Evolutionary conservation across 441 rosid genomes (phyloP), one percentile per base, ranked within the genome.

Genomic region (Croton setiger): DNA sequence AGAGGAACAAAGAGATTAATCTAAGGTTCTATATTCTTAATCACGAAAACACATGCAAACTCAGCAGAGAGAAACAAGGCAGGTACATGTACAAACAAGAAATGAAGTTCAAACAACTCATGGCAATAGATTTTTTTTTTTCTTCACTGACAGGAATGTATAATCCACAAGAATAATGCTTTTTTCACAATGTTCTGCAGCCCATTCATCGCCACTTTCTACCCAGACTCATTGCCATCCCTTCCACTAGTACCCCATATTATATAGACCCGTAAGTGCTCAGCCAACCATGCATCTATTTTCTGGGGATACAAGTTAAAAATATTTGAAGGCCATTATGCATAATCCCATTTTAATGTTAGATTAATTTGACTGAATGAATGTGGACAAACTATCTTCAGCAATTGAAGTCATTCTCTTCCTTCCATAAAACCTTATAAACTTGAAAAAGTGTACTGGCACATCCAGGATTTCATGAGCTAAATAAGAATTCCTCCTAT

Each of bases 391-490:
- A 43, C 44, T 37, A 35, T 12, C 51, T 36, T 21, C 10, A 21
- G 23, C 15, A 31, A 41, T 61, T 7, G 12, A 61, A 39, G 21
- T 61, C 23, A 10, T 18, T 9, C 7, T 61, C 55, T 51, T 51
- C 55, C 6, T 61, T 41, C 15, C 43, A 41, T 35, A 39, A 61
- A 41, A 61, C 7, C 18, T 61, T 61, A 2, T 51, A 41, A 18
- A n/a, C 10, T 43, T 8, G 11, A 4, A 41, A 23, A 43, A 33
- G n/a, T 61, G 47, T n/a, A 18, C 35, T 35, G 21, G 2, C 43
- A n/a, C 43, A 63, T 45, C 49, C 27, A 49, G 53, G 54, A 63
- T 63, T 45, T 49, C 23, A 27, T 23, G 39, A 63, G 27, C 13
- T 54, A 63, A 44, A 47, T 44, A 18, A 63, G 39, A 20, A 43